Percentiles rank a stretch among this genome's conserved stretches.
These are phyloP conservation scores for Xylariaceae sp. DNA, from an alignment of 2,329 filamentous ascomycete species.

Conservation along the genomic window DNA sequence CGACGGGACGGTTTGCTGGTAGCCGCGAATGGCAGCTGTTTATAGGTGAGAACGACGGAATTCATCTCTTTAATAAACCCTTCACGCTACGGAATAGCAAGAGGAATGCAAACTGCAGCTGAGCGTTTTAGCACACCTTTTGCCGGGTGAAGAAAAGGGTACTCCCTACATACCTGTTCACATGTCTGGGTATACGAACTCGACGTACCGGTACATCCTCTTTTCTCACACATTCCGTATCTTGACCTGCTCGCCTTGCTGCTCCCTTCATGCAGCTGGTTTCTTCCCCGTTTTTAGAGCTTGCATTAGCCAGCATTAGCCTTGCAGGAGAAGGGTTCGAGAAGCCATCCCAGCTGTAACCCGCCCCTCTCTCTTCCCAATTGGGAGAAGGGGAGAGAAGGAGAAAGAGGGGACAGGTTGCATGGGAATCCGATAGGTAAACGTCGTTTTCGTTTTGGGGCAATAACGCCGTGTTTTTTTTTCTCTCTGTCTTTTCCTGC, in stretches of 20 bases:
- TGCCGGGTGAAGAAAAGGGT: neutral
- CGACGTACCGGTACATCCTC: neutral
- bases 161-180: neutral
- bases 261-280: neutral
- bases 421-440: neutral
- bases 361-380: neutral
- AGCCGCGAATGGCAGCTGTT: conserved; percentile 8
- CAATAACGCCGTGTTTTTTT: too few relatives aligned
- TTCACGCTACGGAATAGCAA: neutral
- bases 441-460: too few relatives aligned
- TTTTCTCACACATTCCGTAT: neutral
- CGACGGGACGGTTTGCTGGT: conserved; percentile 25
- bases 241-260: neutral
- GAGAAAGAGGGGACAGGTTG: neutral
- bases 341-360: conserved; percentile 14
- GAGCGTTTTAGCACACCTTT: neutral
- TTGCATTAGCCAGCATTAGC: conserved; percentile 23
- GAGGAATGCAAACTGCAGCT: conserved; percentile 5
- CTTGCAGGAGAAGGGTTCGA: conserved; percentile 21
- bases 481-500: too few relatives aligned
- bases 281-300: conserved; percentile 17
- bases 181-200: neutral
- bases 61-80: too few relatives aligned
- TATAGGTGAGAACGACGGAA: too few relatives aligned
- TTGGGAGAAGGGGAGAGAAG: neutral